A percentile compares a stretch with the other conserved stretches of the same genome.
phyloP scores from a whole-genome alignment of 2,329 filamentous ascomycete genomes.

The Dothiorella sarmentorum region DNA sequence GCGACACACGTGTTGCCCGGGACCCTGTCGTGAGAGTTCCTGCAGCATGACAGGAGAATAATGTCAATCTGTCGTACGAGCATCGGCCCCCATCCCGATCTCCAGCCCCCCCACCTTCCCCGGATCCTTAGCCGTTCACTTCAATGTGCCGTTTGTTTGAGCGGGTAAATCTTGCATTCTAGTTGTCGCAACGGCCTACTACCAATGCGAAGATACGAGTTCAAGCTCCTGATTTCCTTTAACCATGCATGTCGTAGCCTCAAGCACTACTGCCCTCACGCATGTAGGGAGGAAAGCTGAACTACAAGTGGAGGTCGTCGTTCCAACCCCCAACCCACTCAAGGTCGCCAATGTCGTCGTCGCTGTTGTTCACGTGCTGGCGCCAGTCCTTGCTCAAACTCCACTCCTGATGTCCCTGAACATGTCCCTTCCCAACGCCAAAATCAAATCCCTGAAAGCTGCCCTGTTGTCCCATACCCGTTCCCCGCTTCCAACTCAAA shows the following conservation, averaged over 20 bases:
- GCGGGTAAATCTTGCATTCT: slow-evolving; percentile 19
- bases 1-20: too few relatives aligned
- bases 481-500: slow-evolving; percentile 32
- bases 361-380: slow-evolving; percentile 38
- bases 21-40: too few relatives aligned
- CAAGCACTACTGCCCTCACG: slow-evolving; percentile 12
- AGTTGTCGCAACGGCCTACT: slow-evolving; percentile 18
- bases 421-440: slow-evolving; percentile 12
- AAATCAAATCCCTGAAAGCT: slow-evolving; percentile 13
- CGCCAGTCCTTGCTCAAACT: slow-evolving; percentile 50
- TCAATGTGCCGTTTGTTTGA: neutral
- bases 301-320: slow-evolving; percentile 63
- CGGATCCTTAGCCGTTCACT: neutral
- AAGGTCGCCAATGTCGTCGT: slow-evolving; percentile 72
- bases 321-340: slow-evolving; percentile 96
- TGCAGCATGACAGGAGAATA: too few relatives aligned
- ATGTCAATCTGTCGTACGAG: neutral
- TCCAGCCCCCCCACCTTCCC: neutral
- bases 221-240: slow-evolving; percentile 10
- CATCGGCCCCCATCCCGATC: neutral
- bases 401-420: slow-evolving; percentile 36
- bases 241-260: slow-evolving; percentile 14
- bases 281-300: slow-evolving; percentile 10
- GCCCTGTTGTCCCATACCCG: slow-evolving; percentile 18
- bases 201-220: slow-evolving; percentile 19